These are phyloP conservation scores for Mycena chlorophos DNA, from an alignment of 768 basidiomycete species.

Conservation along the genomic window DNA sequence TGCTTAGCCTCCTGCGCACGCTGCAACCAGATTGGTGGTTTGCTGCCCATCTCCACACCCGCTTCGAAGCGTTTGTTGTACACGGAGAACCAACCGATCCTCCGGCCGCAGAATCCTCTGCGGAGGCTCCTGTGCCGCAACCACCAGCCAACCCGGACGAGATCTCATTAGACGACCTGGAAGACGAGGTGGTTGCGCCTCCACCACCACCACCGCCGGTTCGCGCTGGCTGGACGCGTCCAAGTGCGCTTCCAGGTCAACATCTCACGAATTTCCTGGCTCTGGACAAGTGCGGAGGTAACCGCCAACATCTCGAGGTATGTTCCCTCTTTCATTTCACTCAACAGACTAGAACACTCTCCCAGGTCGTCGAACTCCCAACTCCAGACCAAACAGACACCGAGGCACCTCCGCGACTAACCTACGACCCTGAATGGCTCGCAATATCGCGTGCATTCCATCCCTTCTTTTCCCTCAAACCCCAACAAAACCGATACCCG, in stretches of 20 bases:
- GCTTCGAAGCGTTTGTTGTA: conserved; percentile 58
- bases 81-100: conserved; percentile 27
- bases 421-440: conserved; percentile 91
- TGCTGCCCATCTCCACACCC: conserved; percentile 71
- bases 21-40: conserved; percentile 73
- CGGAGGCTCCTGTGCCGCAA: conserved; percentile 18
- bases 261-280: conserved; percentile 71
- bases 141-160: conserved; percentile 41
- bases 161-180: conserved; percentile 43
- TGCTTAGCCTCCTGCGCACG: conserved; percentile 35
- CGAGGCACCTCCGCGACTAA: conserved; percentile 40
- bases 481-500: conserved; percentile 60
- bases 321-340: not conserved
- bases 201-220: conserved; percentile 21
- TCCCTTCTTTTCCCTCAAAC: conserved; percentile 64
- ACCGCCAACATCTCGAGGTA: conserved; percentile 81
- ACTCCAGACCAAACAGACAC: conserved; percentile 1
- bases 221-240: conserved; percentile 8
- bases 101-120: conserved; percentile 41
- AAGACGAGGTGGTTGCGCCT: conserved; percentile 29
- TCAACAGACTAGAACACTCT: not conserved
- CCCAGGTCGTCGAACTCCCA: conserved; percentile 72
- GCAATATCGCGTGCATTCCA: conserved; percentile 89
- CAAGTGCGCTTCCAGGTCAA: conserved; percentile 10
- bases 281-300: conserved; percentile 84